These are phyloP conservation scores for Botrytis pseudocinerea DNA, from an alignment of 2,329 filamentous ascomycete species.

Conservation along the genomic window DNA sequence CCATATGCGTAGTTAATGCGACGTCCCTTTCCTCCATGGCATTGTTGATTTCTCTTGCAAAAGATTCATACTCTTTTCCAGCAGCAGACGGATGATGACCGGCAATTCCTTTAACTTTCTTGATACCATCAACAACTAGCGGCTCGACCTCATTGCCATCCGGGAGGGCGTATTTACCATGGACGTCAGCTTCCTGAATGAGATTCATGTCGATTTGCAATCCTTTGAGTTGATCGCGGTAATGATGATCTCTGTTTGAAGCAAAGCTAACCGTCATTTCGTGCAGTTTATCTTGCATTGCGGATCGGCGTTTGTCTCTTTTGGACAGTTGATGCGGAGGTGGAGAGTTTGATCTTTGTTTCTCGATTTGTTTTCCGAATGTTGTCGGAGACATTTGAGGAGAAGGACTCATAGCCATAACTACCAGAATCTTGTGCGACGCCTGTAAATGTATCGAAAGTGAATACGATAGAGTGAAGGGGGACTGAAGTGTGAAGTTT, in stretches of 20 bases:
- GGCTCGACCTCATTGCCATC: constrained; percentile 48
- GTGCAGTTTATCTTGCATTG: constrained; percentile 75
- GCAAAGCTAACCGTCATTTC: constrained; percentile 76
- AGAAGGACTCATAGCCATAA: constrained; percentile 38
- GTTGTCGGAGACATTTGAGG: constrained; percentile 38
- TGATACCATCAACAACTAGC: constrained; percentile 39
- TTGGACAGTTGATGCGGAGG: constrained; percentile 58
- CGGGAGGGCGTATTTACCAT: constrained; percentile 68
- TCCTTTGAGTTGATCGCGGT: constrained; percentile 84
- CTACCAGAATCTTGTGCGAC: background rate
- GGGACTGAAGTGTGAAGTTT: background rate
- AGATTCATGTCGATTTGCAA: constrained; percentile 89
- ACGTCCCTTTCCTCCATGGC: constrained; percentile 85
- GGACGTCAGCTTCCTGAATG: constrained; percentile 82
- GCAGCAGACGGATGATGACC: constrained; percentile 57
- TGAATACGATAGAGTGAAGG: background rate
- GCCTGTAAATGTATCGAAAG: background rate
- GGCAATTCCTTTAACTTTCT: constrained; percentile 41
- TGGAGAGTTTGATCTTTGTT: constrained; percentile 39
- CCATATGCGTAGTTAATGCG: constrained; percentile 77
- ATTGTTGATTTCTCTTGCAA: constrained; percentile 83
- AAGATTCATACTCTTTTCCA: constrained; percentile 81
- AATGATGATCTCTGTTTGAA: constrained; percentile 78
- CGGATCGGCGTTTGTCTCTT: constrained; percentile 84
- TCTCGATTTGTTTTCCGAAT: constrained; percentile 34